Conservation (phyloP, 1,139 yeast species). For the Casaregolazyma lundiana region DNA sequence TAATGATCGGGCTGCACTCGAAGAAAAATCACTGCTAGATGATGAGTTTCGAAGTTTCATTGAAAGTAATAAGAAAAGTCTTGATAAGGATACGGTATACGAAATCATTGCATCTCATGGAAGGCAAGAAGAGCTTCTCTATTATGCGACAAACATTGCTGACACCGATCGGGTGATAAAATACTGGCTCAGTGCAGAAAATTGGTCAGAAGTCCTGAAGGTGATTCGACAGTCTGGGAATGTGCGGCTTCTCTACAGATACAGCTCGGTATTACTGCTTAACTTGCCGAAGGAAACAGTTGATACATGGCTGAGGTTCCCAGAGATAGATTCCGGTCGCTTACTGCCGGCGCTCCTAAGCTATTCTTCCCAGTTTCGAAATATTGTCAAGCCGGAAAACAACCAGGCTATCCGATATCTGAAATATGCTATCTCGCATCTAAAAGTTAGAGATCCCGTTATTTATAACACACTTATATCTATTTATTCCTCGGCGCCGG, state of each 20-base stretch:
- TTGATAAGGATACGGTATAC: slow-evolving; percentile 66
- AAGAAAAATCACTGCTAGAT: slow-evolving; percentile 8
- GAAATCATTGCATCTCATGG: slow-evolving; percentile 68
- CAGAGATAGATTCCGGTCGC: slow-evolving; percentile 50
- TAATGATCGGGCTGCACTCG: slow-evolving; percentile 13
- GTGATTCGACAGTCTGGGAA: slow-evolving; percentile 51
- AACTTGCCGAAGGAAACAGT: slow-evolving; percentile 69
- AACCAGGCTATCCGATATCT: slow-evolving; percentile 69
- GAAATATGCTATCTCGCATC: slow-evolving; percentile 53
- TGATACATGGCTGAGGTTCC: slow-evolving; percentile 69
- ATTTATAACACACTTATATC: slow-evolving; percentile 73
- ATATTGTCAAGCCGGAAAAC: slow-evolving; percentile 20
- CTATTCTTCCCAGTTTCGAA: slow-evolving; percentile 46
- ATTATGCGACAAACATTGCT: slow-evolving; percentile 61
- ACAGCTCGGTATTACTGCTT: slow-evolving; percentile 61
- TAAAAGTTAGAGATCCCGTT: slow-evolving; percentile 44
- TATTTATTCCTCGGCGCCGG: slow-evolving; percentile 58
- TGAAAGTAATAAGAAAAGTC: slow-evolving; percentile 40
- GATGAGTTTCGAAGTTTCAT: slow-evolving; percentile 49
- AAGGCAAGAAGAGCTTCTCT: slow-evolving; percentile 56
- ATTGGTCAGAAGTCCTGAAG: slow-evolving; percentile 71
- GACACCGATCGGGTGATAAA: slow-evolving; percentile 68
- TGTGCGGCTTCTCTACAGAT: slow-evolving; percentile 53
- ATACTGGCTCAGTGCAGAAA: slow-evolving; percentile 61
- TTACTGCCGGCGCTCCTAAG: slow-evolving; percentile 72